A percentile compares a stretch with the other conserved stretches of the same genome.
Conservation (phyloP, 768 basidiomycete genomes). For the Macrolepiota albuminosa region DNA sequence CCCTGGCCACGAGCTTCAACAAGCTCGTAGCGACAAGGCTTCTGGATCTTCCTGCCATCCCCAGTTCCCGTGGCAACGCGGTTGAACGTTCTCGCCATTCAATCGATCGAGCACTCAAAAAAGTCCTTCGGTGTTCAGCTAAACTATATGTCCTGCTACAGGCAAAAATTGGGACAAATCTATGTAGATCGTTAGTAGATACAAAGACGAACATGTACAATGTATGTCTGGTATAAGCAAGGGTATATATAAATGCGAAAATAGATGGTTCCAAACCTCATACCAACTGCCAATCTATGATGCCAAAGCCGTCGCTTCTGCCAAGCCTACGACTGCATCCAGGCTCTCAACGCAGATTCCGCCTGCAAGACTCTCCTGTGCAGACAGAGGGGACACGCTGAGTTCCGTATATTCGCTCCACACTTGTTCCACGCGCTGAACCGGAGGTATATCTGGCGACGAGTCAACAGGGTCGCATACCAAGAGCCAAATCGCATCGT, state of each 20-base stretch:
- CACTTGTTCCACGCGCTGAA: conserved; percentile 57
- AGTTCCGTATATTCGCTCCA: conserved; percentile 64
- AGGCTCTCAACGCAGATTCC: conserved; percentile 64
- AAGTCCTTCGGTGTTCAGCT: not conserved
- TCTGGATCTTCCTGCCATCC: not conserved
- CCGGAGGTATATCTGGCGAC: conserved; percentile 43
- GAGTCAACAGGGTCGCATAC: conserved; percentile 57
- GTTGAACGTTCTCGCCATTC: not conserved
- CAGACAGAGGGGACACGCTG: conserved; percentile 67
- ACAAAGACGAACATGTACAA: not conserved
- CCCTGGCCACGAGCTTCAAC: not conserved
- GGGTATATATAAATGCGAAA: conserved; percentile 3
- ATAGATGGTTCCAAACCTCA: not conserved
- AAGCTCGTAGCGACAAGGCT: not conserved
- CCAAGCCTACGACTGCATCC: conserved; percentile 52
- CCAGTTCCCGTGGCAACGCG: not conserved
- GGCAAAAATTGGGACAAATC: not conserved
- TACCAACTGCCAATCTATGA: not conserved
- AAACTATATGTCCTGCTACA: not conserved
- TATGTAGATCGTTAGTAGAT: not conserved
- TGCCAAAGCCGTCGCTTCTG: conserved; percentile 20
- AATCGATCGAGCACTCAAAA: not conserved
- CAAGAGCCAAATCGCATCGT: conserved; percentile 94
- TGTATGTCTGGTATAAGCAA: conserved; percentile 1
- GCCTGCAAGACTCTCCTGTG: conserved; percentile 60